Conservation (phyloP, 768 basidiomycete species). For the Chalciporus chontae region DNA sequence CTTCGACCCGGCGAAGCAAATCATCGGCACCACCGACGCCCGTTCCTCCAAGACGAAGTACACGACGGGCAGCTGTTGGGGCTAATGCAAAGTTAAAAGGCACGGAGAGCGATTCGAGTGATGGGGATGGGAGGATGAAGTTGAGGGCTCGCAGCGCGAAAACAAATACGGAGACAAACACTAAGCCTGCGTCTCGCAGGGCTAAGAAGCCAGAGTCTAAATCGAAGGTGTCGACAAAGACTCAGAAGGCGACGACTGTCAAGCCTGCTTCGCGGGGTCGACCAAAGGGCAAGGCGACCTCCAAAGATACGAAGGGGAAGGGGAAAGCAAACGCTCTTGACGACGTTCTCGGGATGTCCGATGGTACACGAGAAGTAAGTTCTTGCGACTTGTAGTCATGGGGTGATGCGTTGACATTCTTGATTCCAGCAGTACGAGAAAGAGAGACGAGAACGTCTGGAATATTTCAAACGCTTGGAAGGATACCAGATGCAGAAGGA, state of each 20-base stretch:
- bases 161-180: slow-evolving; percentile 4
- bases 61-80: slow-evolving; percentile 22
- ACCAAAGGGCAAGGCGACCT: slow-evolving; percentile 13
- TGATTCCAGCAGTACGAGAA: slow-evolving; percentile 36
- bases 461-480: slow-evolving; percentile 52
- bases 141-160: slow-evolving; percentile 17
- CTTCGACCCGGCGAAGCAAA: not conserved
- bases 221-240: slow-evolving; percentile 8
- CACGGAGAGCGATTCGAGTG: slow-evolving; percentile 10
- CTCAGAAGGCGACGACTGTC: slow-evolving; percentile 1
- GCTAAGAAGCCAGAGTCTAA: slow-evolving; percentile 14
- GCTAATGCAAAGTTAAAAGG: slow-evolving; percentile 10
- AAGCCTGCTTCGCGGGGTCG: slow-evolving; percentile 14
- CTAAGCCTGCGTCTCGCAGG: not conserved
- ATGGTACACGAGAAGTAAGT: slow-evolving; percentile 30
- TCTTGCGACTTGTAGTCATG: not conserved
- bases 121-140: slow-evolving; percentile 11
- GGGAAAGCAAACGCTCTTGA: slow-evolving; percentile 22
- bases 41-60: slow-evolving; percentile 22
- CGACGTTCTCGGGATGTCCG: slow-evolving; percentile 27
- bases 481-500: slow-evolving; percentile 54
- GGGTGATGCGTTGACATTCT: not conserved
- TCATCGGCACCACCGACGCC: slow-evolving; percentile 19
- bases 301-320: slow-evolving; percentile 24
- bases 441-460: slow-evolving; percentile 48